These are phyloP conservation scores for Globisporangium middletonii DNA, from an alignment of 352 stramenopile genomes.

Conservation along the genomic window DNA sequence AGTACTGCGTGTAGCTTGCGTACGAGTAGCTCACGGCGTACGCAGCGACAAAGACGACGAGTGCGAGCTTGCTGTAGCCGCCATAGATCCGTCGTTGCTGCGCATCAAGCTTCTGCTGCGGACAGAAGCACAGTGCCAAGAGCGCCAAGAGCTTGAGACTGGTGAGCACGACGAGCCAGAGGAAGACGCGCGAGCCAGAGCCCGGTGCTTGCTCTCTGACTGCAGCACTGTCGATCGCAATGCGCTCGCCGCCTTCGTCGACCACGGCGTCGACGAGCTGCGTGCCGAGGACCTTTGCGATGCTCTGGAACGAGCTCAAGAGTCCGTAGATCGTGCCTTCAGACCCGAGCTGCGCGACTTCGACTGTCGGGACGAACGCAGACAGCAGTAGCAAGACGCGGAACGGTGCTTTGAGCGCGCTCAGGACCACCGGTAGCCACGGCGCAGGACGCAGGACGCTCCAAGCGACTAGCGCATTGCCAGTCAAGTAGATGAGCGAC, in stretches of 20 bases:
- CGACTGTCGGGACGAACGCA: constrained; percentile 17
- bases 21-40: constrained; percentile 20
- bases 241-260: neutral
- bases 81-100: constrained; percentile 52
- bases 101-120: constrained; percentile 45
- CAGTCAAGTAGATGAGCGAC: constrained; percentile 6
- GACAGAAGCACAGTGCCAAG: constrained; percentile 10
- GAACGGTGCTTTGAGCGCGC: constrained; percentile 15
- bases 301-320: constrained; percentile 26
- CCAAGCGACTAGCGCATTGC: constrained; percentile 20
- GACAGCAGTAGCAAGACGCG: constrained; percentile 24
- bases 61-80: constrained; percentile 14
- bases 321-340: constrained; percentile 40
- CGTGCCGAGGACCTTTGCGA: constrained; percentile 6
- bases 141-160: constrained; percentile 16
- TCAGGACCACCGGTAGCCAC: constrained; percentile 20
- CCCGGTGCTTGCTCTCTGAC: neutral
- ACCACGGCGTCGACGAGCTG: constrained; percentile 17
- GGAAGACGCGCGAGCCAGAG: constrained; percentile 10
- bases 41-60: constrained; percentile 9
- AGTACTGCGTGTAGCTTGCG: constrained; percentile 14
- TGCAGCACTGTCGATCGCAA: constrained; percentile 10
- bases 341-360: constrained; percentile 20
- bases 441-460: constrained; percentile 10
- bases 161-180: constrained; percentile 13